phyloP scores from a whole-genome alignment of 1,139 yeast genomes.

The Debaryomycetaceae sp. region DNA sequence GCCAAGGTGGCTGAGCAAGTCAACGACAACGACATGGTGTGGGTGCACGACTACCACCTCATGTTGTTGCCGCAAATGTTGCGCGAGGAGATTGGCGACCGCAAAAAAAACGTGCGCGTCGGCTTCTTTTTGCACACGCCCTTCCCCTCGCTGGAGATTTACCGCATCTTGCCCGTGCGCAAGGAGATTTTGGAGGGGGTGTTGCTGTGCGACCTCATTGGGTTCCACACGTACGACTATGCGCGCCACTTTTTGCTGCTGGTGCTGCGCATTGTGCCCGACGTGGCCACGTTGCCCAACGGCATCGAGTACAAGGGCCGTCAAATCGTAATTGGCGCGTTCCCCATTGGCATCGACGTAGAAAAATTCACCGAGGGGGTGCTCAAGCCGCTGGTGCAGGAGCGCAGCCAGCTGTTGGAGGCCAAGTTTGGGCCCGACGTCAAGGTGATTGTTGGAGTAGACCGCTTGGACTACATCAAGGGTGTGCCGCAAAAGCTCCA shows the following conservation, averaged over 20 bases:
- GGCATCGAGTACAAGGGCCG: constrained; percentile 80
- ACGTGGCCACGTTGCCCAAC: constrained; percentile 83
- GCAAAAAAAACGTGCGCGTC: constrained; percentile 57
- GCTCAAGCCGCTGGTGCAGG: constrained; percentile 54
- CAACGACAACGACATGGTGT: constrained; percentile 80
- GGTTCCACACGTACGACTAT: constrained; percentile 98
- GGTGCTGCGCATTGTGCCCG: constrained; percentile 74
- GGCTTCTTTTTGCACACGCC: constrained; percentile 98
- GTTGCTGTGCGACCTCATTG: constrained; percentile 88
- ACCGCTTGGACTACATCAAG: constrained; percentile 89
- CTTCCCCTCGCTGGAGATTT: constrained; percentile 95
- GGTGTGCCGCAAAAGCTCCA: constrained; percentile 97
- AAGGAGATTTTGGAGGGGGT: constrained; percentile 90
- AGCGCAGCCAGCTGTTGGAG: constrained; percentile 61
- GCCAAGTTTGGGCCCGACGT: constrained; percentile 59
- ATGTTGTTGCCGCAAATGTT: constrained; percentile 94
- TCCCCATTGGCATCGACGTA: constrained; percentile 97
- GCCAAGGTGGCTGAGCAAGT: constrained; percentile 65
- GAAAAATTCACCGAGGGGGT: constrained; percentile 85
- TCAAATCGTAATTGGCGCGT: constrained; percentile 85
- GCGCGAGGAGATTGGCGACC: constrained; percentile 53
- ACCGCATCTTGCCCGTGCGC: constrained; percentile 92
- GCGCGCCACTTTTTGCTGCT: constrained; percentile 96
- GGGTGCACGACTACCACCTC: constrained; percentile 98
- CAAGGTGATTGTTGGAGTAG: constrained; percentile 93